Percentiles rank a stretch among this genome's conserved stretches.
phyloP scores from a whole-genome alignment of 73 alveolate species.

The Paramecium biaurelia region DNA sequence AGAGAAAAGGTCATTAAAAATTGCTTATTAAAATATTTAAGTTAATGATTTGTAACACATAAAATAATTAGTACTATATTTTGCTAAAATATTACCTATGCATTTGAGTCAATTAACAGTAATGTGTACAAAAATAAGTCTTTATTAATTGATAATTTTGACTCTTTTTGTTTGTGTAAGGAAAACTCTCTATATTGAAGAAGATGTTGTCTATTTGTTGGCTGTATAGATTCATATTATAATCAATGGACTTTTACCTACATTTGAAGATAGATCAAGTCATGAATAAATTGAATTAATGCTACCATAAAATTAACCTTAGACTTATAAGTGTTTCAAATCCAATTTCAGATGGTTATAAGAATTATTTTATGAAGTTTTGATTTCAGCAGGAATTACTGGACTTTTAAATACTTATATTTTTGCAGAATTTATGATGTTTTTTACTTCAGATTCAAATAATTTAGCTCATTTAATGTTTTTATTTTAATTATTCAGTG shows the following conservation, averaged over 20 bases:
- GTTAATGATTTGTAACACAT: constrained; percentile 2
- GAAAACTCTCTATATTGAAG: constrained; percentile 11
- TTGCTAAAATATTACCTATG: constrained; percentile 52
- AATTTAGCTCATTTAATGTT: constrained; percentile 24
- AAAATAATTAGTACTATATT: neutral
- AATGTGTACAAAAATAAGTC: neutral
- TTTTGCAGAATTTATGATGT: constrained; percentile 30
- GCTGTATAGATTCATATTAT: constrained; percentile 4
- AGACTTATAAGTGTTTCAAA: neutral
- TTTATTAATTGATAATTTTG: neutral
- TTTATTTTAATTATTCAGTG: neutral
- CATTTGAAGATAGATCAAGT: constrained; percentile 9
- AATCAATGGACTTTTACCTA: neutral
- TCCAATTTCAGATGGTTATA: constrained; percentile 41
- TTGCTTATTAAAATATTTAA: constrained; percentile 29
- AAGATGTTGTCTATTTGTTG: neutral
- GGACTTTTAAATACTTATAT: constrained; percentile 11
- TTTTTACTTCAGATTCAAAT: neutral
- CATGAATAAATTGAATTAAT: constrained; percentile 1
- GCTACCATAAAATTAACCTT: neutral
- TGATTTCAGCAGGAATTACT: neutral
- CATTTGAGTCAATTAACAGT: neutral
- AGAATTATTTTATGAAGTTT: constrained; percentile 4
- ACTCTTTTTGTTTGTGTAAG: constrained; percentile 20
- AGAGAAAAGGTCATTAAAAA: neutral